phyloP scores from a whole-genome alignment of 2,329 filamentous ascomycete species.

The Aspergillus quadrilineatus region DNA sequence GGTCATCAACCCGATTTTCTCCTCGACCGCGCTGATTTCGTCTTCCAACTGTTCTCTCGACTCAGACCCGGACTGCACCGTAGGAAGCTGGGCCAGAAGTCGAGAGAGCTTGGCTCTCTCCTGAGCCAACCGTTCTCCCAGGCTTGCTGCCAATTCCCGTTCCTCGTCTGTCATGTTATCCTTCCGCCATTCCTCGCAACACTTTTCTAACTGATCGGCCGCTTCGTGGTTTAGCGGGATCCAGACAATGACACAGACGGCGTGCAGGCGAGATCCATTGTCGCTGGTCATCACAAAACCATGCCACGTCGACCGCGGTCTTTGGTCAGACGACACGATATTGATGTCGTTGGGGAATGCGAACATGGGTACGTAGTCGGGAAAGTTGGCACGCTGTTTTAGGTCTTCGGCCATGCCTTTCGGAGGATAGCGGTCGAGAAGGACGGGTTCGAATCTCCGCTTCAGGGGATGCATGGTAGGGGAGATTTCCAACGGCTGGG shows the following conservation, averaged over 20 bases:
- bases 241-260: conserved; percentile 90
- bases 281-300: conserved; percentile 97
- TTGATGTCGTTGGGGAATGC: conserved; percentile 98
- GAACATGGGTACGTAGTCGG: conserved; percentile 99
- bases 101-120: conserved; percentile 90
- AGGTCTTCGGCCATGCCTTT: conserved; percentile 78
- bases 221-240: conserved; percentile 78
- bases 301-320: conserved; percentile 96
- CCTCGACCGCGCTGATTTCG: conserved; percentile 90
- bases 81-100: conserved; percentile 78
- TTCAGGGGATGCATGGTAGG: conserved; percentile 95
- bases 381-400: conserved; percentile 78
- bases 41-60: conserved; percentile 86
- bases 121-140: conserved; percentile 80
- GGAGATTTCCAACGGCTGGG: conserved; percentile 83
- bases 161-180: conserved; percentile 98
- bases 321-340: conserved; percentile 91
- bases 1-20: conserved; percentile 96
- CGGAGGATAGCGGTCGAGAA: conserved; percentile 89
- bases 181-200: conserved; percentile 84
- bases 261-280: conserved; percentile 88
- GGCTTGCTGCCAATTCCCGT: conserved; percentile 84
- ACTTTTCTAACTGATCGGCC: conserved; percentile 69
- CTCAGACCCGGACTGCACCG: conserved; percentile 73
- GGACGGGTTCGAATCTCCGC: conserved; percentile 90